phyloP scores from a whole-genome alignment of 371 early-diverging fungal genomes.

The Mortierella sp. region DNA sequence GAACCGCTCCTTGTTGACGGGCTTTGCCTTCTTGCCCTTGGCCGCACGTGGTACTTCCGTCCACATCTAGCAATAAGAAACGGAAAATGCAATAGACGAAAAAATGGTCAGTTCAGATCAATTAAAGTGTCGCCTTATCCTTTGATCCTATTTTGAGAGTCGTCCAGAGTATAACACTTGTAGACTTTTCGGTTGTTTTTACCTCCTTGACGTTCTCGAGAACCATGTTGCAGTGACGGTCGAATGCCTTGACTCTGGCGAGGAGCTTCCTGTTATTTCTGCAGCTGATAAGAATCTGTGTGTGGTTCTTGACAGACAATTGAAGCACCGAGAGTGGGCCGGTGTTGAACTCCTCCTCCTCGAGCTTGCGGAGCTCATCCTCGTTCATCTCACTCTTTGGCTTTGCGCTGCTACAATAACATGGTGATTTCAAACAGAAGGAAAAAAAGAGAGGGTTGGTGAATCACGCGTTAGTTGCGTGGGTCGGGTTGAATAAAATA shows the following conservation, averaged over 20 bases:
- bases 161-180: not conserved
- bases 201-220: conserved; percentile 98
- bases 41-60: conserved; percentile 92
- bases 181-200: conserved; percentile 1
- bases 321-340: conserved; percentile 97
- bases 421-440: not conserved
- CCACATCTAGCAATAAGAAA: conserved; percentile 84
- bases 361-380: conserved; percentile 91
- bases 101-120: not conserved
- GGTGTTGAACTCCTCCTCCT: conserved; percentile 96
- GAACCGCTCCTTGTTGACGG: conserved; percentile 98
- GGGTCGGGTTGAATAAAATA: not conserved
- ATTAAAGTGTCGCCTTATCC: not conserved
- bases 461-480: conserved; percentile 24
- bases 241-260: conserved; percentile 98
- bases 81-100: not conserved
- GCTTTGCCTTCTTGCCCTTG: conserved; percentile 94
- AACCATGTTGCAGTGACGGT: conserved; percentile 99
- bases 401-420: conserved; percentile 63
- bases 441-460: not conserved
- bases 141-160: not conserved
- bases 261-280: conserved; percentile 98
- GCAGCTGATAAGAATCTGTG: conserved; percentile 94
- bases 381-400: conserved; percentile 91
- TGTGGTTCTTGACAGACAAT: conserved; percentile 95